phyloP scores from a whole-genome alignment of 306 rosid genomes.

The Trichosanthes truncata region DNA sequence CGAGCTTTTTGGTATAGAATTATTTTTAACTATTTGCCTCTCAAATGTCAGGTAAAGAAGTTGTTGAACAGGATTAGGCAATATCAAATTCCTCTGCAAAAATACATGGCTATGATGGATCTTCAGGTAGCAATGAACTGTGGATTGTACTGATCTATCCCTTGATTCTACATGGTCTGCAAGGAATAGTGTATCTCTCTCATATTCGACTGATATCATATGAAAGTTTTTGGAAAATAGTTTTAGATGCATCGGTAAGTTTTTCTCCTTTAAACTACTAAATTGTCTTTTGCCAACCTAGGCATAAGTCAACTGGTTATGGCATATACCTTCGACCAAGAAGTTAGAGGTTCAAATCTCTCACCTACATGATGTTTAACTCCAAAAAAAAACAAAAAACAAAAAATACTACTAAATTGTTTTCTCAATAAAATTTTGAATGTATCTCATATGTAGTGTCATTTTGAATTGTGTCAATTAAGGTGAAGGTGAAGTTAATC shows the following conservation, averaged over 20 bases:
- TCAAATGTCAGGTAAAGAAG: slow-evolving; percentile 56
- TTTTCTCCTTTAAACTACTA: background rate
- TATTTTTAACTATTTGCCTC: background rate
- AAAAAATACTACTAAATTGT: too few relatives aligned
- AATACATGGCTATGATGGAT: slow-evolving; percentile 89
- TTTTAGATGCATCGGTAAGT: background rate
- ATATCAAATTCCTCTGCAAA: slow-evolving; percentile 82
- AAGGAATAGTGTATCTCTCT: background rate
- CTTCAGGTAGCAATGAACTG: slow-evolving; percentile 55
- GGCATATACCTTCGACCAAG: too few relatives aligned
- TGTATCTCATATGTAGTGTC: background rate
- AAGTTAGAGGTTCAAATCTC: too few relatives aligned
- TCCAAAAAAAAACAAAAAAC: too few relatives aligned
- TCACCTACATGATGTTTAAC: too few relatives aligned
- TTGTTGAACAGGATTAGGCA: slow-evolving; percentile 54
- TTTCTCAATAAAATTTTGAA: background rate
- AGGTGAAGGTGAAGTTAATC: background rate
- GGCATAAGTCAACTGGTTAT: too few relatives aligned
- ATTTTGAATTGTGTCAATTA: background rate
- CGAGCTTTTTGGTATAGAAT: background rate
- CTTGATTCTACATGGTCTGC: background rate
- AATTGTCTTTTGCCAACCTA: background rate
- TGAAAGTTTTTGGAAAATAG: background rate
- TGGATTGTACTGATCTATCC: background rate
- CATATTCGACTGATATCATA: background rate